Percentiles rank a stretch among this genome's conserved stretches.
phyloP scores from a whole-genome alignment of 495 filamentous ascomycete genomes.

The Parachaetomium inaequale region DNA sequence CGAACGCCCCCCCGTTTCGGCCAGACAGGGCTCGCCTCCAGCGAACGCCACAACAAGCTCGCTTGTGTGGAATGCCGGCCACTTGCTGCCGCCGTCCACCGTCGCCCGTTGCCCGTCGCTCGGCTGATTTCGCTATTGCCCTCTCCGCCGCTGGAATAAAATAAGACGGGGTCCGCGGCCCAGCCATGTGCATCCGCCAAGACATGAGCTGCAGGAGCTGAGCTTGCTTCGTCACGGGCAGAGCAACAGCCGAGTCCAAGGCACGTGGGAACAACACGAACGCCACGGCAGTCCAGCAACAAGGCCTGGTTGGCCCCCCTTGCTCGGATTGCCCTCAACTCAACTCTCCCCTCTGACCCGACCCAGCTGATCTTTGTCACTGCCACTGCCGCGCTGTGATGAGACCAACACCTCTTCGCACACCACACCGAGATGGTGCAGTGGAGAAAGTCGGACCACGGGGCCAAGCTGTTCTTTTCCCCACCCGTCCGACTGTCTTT shows the following conservation, averaged over 20 bases:
- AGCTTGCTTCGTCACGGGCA: not conserved
- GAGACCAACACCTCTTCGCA: not conserved
- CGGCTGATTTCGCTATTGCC: conserved; percentile 6
- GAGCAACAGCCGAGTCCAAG: conserved; percentile 19
- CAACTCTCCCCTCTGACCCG: conserved; percentile 2
- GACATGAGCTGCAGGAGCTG: conserved; percentile 18
- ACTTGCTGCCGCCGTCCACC: conserved; percentile 14
- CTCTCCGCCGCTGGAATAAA: not conserved
- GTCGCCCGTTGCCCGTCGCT: conserved; percentile 14
- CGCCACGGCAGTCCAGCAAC: conserved; percentile 4
- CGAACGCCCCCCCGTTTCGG: conserved; percentile 10
- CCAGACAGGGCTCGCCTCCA: conserved; percentile 14
- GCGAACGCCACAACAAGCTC: conserved; percentile 15
- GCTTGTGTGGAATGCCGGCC: conserved; percentile 1
- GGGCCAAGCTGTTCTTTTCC: no score
- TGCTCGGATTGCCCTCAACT: not conserved
- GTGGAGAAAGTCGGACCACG: no score
- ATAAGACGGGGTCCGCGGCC: not conserved
- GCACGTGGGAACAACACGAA: conserved; percentile 19
- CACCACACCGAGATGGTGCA: conserved; percentile 13
- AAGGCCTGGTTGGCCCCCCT: not conserved
- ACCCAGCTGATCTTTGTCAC: not conserved
- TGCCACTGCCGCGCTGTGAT: not conserved
- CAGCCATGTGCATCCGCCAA: conserved; percentile 14
- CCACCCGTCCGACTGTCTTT: conserved; percentile 14